Conservation (phyloP, 257 asterid genomes). For the Gardenia jasminoides region DNA sequence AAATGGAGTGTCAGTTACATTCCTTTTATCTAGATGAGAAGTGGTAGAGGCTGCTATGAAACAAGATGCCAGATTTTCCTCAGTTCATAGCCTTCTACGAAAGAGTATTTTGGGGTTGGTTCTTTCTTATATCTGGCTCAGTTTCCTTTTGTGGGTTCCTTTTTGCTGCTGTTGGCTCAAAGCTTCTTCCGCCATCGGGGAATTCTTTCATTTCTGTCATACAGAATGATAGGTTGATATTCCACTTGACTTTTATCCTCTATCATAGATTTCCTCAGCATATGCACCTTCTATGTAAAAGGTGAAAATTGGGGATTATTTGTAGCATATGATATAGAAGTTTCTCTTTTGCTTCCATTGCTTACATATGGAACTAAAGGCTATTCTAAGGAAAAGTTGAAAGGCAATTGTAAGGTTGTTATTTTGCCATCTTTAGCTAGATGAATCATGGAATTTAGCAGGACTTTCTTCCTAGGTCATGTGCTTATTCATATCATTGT, state of each 20-base stretch:
- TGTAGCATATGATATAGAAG: not conserved
- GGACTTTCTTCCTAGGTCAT: not conserved
- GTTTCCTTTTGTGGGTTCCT: constrained; percentile 37
- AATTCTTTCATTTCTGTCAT: constrained; percentile 44
- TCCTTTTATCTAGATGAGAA: not conserved
- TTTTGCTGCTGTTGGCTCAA: constrained; percentile 55
- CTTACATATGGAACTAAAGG: not conserved
- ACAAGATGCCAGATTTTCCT: constrained; percentile 20
- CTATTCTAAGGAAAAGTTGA: not conserved
- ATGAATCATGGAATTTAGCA: not conserved
- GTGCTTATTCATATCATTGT: not conserved
- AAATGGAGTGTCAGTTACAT: not conserved
- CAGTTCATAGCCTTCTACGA: constrained; percentile 31
- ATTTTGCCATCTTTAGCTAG: not conserved
- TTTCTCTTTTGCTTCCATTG: not conserved
- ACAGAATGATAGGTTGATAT: constrained; percentile 54
- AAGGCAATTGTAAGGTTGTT: not conserved
- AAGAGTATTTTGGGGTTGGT: constrained; percentile 52
- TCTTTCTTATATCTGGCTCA: constrained; percentile 42
- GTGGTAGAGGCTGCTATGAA: too few species aligned
- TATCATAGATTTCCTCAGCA: not conserved
- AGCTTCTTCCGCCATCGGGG: constrained; percentile 55
- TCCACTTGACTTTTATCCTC: not conserved
- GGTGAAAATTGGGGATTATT: not conserved
- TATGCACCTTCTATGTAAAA: not conserved